Base-by-base conservation (phyloP, 345 rosid genomes). In the Hibiscus tridactylites region DNA sequence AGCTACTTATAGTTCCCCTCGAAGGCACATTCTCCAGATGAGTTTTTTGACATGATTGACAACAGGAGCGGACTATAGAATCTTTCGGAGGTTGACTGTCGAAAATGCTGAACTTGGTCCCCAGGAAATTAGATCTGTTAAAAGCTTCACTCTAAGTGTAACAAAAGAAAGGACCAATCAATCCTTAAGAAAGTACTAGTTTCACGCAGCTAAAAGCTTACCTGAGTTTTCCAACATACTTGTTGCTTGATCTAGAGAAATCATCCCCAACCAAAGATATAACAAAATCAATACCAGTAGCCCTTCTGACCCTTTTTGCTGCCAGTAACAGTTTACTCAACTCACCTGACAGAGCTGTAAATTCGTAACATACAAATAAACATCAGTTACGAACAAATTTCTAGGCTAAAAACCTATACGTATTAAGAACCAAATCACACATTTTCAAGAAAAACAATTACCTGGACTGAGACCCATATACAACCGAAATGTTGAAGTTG, bases 381-480 rank as follows among this genome's bases (percentile, higher is more conserved):
- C 5, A 44, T 24, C 33, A 11, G 69, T 65, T 10, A 42, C 15
- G 29, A 6, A 65, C 3, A 44, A 21, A 44, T 65, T 7, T 12
- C 5, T 21, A 24, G 8, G 21, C 19, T 15, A 35, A 66, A 66
- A 47, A 66, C 37, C 16, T 62, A 33, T 8, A 21, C n/a, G 47
- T 35, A 35, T 3, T 35, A 37, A 37, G 28, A 63, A 37, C 9
- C 52, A 39, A 39, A 35, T 4, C 50, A n/a, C 15, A 12, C 5
- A 50, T 50, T 50, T 50, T 50, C 54, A 9, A 49, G 6, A 24
- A 1, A 29, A 58, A 70, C 11, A 52, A 58, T 82, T 85, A 94
- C 98, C 91, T 65, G 98, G 98, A 74, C 91, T 86, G 75, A 90
- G 78, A 71, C 98, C 95, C 57, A 87, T 89, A 81, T 86, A 91